Base-by-base conservation (phyloP, 2,329 filamentous ascomycete genomes). In the Colletotrichum aenigma region DNA sequence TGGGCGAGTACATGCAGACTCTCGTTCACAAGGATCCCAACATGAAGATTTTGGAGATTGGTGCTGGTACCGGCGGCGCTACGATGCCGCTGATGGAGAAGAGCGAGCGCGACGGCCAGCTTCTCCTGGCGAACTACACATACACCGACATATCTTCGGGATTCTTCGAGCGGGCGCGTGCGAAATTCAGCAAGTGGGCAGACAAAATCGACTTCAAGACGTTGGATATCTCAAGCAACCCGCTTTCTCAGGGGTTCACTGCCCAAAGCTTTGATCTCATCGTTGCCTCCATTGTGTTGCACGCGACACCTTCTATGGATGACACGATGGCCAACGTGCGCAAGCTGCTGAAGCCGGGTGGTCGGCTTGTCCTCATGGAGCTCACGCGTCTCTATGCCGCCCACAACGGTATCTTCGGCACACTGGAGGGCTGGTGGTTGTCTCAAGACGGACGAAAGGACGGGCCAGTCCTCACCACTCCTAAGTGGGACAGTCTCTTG, bases 71-170 rank as follows among this genome's bases (percentile, higher is more conserved):
- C 34, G 34, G 34, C 34, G 34, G 34, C 34, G 34, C 34, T 38
- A 38, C 34, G 34, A 38, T 38, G 34, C 34, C 34, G 26, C 28
- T 34, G 15, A 34, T 34, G 58, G 10, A 87, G 87, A 1, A 87
- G 85, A 4, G 87, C 86, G 3, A 83, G 82, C 16, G 81, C 86
- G 0, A 89, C 87, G 0, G 77, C 81, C 21, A 38, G 34, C 34
- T 28, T 38, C 71, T 12, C 9, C 61, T 18, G 10, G 21, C 12
- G 78, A 68, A 71, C 3, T 85, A 84, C 71, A 80, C 76, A 4
- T 83, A 78, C 65, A 84, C 83, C 2, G 82, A 83, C 60, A 76
- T 83, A 18, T 80, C 79, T 8, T 48, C 79, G 2, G 79, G 80
- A 13, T 81, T 83, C 74, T 78, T 83, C 38, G 43, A 48, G 32